Evolutionary conservation across 208 protist species (phyloP).

Genomic region (Trypanosoma cruzi): DNA sequence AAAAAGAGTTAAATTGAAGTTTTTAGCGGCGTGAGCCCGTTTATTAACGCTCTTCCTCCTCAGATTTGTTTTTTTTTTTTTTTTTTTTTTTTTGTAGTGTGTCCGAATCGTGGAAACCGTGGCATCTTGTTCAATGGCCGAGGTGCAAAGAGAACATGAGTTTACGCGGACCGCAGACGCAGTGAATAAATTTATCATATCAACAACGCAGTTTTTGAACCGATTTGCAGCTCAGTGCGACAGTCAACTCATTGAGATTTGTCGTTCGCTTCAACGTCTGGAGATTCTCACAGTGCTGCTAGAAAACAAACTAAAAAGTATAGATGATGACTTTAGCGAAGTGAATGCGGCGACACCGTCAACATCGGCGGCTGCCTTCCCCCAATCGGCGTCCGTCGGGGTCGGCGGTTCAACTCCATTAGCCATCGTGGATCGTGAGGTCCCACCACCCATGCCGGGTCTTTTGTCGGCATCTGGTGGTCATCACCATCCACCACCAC

Average conservation of each 20-base stretch:
- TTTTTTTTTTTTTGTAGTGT: neutral
- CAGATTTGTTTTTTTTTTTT: neutral
- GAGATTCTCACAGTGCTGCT: constrained; percentile 71
- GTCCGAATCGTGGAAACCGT: constrained; percentile 13
- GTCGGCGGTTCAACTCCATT: neutral
- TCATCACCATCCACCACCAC: constrained; percentile 6
- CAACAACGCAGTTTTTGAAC: constrained; percentile 83
- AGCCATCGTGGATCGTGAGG: neutral
- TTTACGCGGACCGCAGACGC: constrained; percentile 55
- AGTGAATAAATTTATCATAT: constrained; percentile 78
- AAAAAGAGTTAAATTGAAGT: too few species aligned
- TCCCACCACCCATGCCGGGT: constrained; percentile 34
- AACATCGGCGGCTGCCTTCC: neutral
- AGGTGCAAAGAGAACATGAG: constrained; percentile 36
- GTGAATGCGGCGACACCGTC: neutral
- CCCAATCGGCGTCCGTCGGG: neutral
- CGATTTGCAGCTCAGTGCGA: constrained; percentile 80
- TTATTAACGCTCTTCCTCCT: neutral
- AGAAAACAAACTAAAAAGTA: constrained; percentile 62
- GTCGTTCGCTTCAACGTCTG: constrained; percentile 48
- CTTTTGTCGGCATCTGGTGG: constrained; percentile 7
- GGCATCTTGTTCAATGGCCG: constrained; percentile 11
- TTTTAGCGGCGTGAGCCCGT: neutral
- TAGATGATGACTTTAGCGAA: constrained; percentile 34
- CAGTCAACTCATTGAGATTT: constrained; percentile 47